Evolutionary conservation across 2,329 filamentous ascomycete genomes (phyloP), one percentile per base, ranked within the genome.

Genomic region (Drechslerella stenobrocha): DNA sequence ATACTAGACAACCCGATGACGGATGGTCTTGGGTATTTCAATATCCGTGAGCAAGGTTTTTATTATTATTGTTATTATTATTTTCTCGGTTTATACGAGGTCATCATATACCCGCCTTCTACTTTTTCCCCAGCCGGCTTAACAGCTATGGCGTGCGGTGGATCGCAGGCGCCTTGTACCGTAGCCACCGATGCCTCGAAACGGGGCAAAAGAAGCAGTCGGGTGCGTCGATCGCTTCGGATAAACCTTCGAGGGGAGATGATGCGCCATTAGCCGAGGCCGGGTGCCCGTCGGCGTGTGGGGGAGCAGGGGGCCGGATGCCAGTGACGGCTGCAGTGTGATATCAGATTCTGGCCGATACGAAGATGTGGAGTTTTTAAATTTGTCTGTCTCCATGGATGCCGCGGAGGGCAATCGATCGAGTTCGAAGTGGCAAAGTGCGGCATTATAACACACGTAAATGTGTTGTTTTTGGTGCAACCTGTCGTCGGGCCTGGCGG

Each of bases 401-500:
- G 4, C 2, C 15, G 37, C n/a, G n/a, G 37, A 13, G 11, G 34
- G 34, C n/a, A 42, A 3, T 42, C 22, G 13, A 13, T 42, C 4
- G 34, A n/a, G 7, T n/a, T n/a, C 6, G 37, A 46, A 11, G 3
- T 8, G 18, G 23, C 6, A 3, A 6, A 30, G n/a, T n/a, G 28
- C 28, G 20, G 28, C 28, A 32, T 22, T 20, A 37, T 37, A 11
- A 32, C 24, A 32, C 57, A 20, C 3, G 40, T 34, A 52, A 66
- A 53, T 66, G 60, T 66, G 60, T 66, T 66, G 60, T 58, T 66
- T n/a, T 58, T 58, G 53, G 60, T 58, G 47, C 42, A 58, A 52
- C 52, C 58, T 58, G 60, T 58, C 47, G 28, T 32, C 13, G 5
- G 7, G 32, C 34, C 46, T 40, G 26, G 46, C 37, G 45, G 52